Evolutionary conservation across 176 grass and related monocot genomes (phyloP), one percentile per base, ranked within the genome.

Genomic region (Musa beccarii): DNA sequence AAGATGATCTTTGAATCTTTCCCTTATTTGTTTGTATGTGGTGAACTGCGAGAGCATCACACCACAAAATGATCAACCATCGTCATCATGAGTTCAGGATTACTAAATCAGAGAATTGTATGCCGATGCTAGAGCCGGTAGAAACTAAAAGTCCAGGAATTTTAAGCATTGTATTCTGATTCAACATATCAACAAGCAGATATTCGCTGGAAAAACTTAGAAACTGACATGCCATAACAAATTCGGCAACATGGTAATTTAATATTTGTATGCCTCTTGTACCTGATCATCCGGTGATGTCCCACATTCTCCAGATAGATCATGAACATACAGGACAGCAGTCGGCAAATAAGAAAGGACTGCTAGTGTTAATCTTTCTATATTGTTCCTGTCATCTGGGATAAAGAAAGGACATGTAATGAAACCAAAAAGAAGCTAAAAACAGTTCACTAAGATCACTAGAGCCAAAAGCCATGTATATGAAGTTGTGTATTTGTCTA

Each of bases 341-440:
- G 92, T 98, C 25, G 94, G 94, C 22, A 98, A 69, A 81, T 89
- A 80, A 65, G 88, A 80, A 78, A 98, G 94, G 68, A 91, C 94
- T 72, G 88, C 90, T 0, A 98, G 78, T 12, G 90, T 93, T 84
- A 98, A 81, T 79, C 59, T 85, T 78, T 98, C 94, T 71, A 98
- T 93, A 83, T 98, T 93, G 80, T 98, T 98, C 85, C 90, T 89
- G 64, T 98, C 94, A 88, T 93, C 94, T 98, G 78, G 56, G 8
- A 43, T 52, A 54, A 54, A 54, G 1, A 72, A 43, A 43, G 34
- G 34, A 6, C 3, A 43, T 43, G 34, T 43, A 43, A 43, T 43
- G 34, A 43, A 43, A 43, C 3, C 34, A 3, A 43, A 43, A 43
- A 34, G 6, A 43, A 43, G 34, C 34, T 43, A 43, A 43, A 43